Conservation (phyloP, 2,329 filamentous ascomycete genomes). For the Paecilomyces variotii region DNA sequence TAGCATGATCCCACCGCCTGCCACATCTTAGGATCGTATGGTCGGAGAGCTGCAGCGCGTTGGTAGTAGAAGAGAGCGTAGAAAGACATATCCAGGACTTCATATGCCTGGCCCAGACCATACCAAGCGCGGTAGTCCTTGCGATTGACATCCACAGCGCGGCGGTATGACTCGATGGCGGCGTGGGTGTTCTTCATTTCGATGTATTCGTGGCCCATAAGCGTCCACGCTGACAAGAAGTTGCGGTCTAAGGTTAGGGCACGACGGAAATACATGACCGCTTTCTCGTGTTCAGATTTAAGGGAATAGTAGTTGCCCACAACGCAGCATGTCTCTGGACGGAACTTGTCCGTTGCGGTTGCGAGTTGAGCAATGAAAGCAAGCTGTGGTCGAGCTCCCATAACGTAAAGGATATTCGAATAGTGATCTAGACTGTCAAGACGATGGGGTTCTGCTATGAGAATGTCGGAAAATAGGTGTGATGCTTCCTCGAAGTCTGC, state of each 20-base stretch:
- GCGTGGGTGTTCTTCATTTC: constrained; percentile 98
- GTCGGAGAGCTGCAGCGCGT: constrained; percentile 82
- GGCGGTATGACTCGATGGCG: constrained; percentile 91
- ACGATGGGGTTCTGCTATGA: constrained; percentile 57
- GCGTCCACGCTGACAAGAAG: constrained; percentile 91
- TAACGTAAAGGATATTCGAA: constrained; percentile 94
- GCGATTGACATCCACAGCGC: constrained; percentile 90
- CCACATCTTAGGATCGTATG: constrained; percentile 99
- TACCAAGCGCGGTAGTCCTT: constrained; percentile 98
- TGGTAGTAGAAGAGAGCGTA: constrained; percentile 98
- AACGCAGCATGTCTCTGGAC: constrained; percentile 92
- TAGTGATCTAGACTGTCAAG: constrained; percentile 92
- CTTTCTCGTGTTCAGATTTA: constrained; percentile 92
- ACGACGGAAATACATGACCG: constrained; percentile 93
- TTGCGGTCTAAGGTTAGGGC: constrained; percentile 82
- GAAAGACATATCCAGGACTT: constrained; percentile 95
- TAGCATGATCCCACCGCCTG: constrained; percentile 89
- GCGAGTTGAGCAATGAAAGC: constrained; percentile 89
- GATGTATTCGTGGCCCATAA: constrained; percentile 98
- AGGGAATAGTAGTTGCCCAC: constrained; percentile 96
- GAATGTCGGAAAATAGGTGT: constrained; percentile 58
- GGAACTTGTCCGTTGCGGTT: constrained; percentile 86
- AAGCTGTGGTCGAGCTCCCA: constrained; percentile 77
- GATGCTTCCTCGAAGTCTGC: constrained; percentile 57
- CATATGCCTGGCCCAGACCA: constrained; percentile 91